Base-by-base conservation (phyloP, 164 flowering plant species). In the Saururus chinensis region DNA sequence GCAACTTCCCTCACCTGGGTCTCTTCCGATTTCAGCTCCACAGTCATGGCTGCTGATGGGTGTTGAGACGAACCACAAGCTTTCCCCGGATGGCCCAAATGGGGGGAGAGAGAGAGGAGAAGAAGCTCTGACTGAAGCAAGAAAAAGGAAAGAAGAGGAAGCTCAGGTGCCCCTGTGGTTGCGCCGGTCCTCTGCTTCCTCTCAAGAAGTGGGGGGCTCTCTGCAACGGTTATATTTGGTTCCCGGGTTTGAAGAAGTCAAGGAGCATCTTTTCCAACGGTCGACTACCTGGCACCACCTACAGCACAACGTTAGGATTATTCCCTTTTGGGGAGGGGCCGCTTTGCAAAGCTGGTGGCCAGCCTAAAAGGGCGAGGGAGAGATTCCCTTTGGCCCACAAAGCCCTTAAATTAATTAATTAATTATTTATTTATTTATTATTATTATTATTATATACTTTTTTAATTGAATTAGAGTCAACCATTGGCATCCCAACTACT, bases 241-340 rank as follows among this genome's bases (percentile, higher is more conserved):
- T 53, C 51, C 37, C 64, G 59, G 37, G 41, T 26, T 24, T 30
- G 56, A 68, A 66, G 62, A 21, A 35, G 30, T 45, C 71, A 73
- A 58, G 7, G 49, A 40, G n/a, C 19, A 13, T 63, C 73, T 26
- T 65, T 60, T 55, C 49, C 64, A 79, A 79, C 84, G 82, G 82
- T 80, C 59, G 66, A 65, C 23, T 64, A 75, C 51, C 76, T 79
- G 84, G 71, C 61, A 51, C 79, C 82, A 76, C 65, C 80, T 73
- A 66, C 42, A 51, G 51, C 26, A 4, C 69, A 77, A 78, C 80
- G 80, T 76, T 76, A 65, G 60, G 68, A 68, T 68, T 65, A 63
- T 68, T 58, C 49, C 60, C 17, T 19, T 37, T 20, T 57, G 20
- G 60, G 25, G 62, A 67, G 74, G 64, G 76, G n/a, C n/a, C n/a